Percentiles rank a stretch among this genome's conserved stretches.
Conservation (phyloP, 306 rosid species). For the Cicer judaicum region DNA sequence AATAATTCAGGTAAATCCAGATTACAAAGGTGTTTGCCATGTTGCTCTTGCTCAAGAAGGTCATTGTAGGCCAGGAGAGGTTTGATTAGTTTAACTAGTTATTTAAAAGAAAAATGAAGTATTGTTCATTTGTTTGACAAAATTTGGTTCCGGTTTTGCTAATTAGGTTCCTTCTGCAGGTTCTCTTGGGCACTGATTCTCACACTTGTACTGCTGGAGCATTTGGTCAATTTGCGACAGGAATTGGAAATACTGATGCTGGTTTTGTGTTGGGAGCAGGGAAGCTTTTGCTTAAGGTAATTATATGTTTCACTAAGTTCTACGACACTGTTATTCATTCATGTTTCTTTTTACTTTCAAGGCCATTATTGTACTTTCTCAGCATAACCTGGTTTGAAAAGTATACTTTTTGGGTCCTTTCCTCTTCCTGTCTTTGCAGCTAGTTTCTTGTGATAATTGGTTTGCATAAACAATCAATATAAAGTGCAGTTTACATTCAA, state of each 20-base stretch:
- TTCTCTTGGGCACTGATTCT: constrained; percentile 94
- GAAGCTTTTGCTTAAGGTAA: constrained; percentile 88
- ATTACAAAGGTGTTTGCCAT: constrained; percentile 97
- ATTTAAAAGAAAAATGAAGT: constrained; percentile 8
- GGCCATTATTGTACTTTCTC: constrained; percentile 4
- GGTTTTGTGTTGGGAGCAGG: constrained; percentile 93
- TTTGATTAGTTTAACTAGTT: constrained; percentile 43
- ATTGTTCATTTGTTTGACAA: constrained; percentile 24
- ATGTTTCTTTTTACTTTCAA: constrained; percentile 12
- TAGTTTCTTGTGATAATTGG: neutral
- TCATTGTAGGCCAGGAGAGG: constrained; percentile 99
- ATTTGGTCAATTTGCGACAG: constrained; percentile 97
- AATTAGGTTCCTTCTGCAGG: constrained; percentile 54
- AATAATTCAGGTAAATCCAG: constrained; percentile 84
- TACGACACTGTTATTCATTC: constrained; percentile 2
- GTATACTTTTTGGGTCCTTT: neutral
- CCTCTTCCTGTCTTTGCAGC: constrained; percentile 13
- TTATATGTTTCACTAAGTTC: constrained; percentile 23
- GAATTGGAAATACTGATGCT: constrained; percentile 95
- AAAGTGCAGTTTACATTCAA: neutral
- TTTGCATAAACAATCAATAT: constrained; percentile 24
- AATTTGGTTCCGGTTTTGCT: constrained; percentile 34
- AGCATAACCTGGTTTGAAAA: constrained; percentile 9
- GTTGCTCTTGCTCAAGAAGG: constrained; percentile 99
- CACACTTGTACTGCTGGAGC: constrained; percentile 99